Evolutionary conservation across 768 basidiomycete genomes (phyloP).

Genomic region (Cystobasidium onofrii): DNA sequence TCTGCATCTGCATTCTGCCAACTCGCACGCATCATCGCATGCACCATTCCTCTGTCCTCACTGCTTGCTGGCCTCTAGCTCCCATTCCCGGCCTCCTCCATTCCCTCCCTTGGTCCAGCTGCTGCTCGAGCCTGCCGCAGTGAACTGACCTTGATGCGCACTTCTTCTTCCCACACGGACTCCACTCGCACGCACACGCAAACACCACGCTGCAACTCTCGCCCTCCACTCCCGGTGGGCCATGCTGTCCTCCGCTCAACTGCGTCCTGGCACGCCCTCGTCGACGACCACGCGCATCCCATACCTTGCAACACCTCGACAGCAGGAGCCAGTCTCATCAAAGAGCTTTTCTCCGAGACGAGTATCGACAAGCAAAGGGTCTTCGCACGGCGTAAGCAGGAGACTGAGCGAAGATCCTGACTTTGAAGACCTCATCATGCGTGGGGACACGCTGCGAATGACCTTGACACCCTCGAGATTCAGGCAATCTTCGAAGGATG

Average conservation of each 20-base stretch:
- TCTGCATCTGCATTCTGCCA: too few relatives aligned
- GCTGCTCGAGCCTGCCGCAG: too few relatives aligned
- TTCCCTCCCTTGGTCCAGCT: neutral
- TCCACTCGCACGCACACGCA: neutral
- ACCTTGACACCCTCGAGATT: neutral
- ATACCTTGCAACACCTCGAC: neutral
- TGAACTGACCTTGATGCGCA: too few relatives aligned
- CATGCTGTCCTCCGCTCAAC: neutral
- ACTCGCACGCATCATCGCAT: too few relatives aligned
- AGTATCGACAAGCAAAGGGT: neutral
- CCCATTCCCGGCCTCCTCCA: neutral
- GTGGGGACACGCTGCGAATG: constrained; percentile 4
- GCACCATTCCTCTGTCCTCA: too few relatives aligned
- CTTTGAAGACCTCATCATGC: constrained; percentile 1
- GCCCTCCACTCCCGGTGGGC: too few relatives aligned
- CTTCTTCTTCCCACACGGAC: too few relatives aligned
- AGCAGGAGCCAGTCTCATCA: neutral
- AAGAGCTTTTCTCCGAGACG: neutral
- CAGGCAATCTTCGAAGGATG: neutral
- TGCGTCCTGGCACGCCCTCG: neutral
- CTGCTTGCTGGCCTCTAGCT: neutral
- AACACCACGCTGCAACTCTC: too few relatives aligned
- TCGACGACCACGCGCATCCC: neutral
- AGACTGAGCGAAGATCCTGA: neutral
- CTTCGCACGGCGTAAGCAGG: neutral